Evolutionary conservation across 129 eudicot species (phyloP), one percentile per base, ranked within the genome.

Genomic region (Solidago caesia): DNA sequence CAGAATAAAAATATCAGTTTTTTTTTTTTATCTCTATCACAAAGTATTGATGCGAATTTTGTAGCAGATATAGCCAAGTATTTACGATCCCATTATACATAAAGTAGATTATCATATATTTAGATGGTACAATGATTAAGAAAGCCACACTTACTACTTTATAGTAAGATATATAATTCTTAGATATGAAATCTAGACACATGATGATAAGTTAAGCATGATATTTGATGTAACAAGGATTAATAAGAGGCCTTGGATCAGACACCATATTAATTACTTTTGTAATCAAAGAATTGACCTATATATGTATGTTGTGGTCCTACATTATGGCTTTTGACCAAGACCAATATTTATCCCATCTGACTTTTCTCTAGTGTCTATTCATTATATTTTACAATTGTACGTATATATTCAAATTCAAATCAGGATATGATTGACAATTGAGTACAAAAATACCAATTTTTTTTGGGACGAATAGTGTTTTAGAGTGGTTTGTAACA

Each of bases 391-490:
- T 33, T 33, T 33, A 33, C 39, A 33, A 1, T 3, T 33, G 39
- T 33, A 33, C 21, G 21, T 33, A 33, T 33, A 33, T 1, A 33
- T 33, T 33, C 39, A 33, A 33, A 33, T 66, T 64, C 62, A 72
- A 79, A 79, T 64, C 29, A 44, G 44, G 63, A 79, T 72, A 79
- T 72, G 33, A 79, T 65, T 79, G 74, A 55, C 74, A 79, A 51
- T 78, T 64, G 71, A 64, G 64, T 64, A 49, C 71, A 49, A 13
- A 64, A 68, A 44, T 75, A 33, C 2, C 2, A 33, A 3, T 33
- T 1, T 33, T 33, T 33, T 33, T 21, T 21, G 21, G 3, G 39
- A 33, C 39, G 3, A 33, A 33, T 33, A 33, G 39, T 1, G 39
- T 33, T 33, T 33, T 33, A 21, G 21, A 21, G 21, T 21, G 21